These are phyloP conservation scores for Talaromyces thailandensis DNA, from an alignment of 495 filamentous ascomycete species.

Conservation along the genomic window DNA sequence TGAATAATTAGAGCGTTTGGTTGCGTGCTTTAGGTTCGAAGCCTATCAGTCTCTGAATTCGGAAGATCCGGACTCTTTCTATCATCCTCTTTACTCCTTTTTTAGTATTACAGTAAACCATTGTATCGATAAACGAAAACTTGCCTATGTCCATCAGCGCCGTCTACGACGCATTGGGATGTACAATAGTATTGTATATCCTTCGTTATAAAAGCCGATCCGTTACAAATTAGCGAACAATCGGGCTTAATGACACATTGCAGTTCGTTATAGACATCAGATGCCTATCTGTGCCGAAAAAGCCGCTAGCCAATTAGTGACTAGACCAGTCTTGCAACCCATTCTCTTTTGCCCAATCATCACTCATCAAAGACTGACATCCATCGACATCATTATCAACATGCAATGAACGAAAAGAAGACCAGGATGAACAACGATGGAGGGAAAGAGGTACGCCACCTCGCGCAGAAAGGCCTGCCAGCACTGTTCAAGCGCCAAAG, in stretches of 20 bases:
- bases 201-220: too few species aligned
- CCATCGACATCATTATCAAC: not conserved
- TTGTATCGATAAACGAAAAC: too few species aligned
- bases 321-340: not conserved
- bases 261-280: too few species aligned
- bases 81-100: not conserved
- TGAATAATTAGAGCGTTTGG: not conserved
- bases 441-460: constrained; percentile 24
- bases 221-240: too few species aligned
- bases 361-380: not conserved
- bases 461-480: constrained; percentile 37
- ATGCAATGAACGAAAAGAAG: not conserved
- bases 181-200: too few species aligned
- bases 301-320: too few species aligned
- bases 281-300: too few species aligned
- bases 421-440: constrained; percentile 15
- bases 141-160: too few species aligned
- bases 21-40: not conserved
- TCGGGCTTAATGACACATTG: too few species aligned
- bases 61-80: not conserved
- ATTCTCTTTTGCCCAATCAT: not conserved
- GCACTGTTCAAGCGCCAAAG: constrained; percentile 30
- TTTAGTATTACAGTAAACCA: too few species aligned
- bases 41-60: not conserved
- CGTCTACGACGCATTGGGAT: too few species aligned